Evolutionary conservation across 2,329 filamentous ascomycete genomes (phyloP), one percentile per base, ranked within the genome.

Genomic region (Pseudocercospora vitis): DNA sequence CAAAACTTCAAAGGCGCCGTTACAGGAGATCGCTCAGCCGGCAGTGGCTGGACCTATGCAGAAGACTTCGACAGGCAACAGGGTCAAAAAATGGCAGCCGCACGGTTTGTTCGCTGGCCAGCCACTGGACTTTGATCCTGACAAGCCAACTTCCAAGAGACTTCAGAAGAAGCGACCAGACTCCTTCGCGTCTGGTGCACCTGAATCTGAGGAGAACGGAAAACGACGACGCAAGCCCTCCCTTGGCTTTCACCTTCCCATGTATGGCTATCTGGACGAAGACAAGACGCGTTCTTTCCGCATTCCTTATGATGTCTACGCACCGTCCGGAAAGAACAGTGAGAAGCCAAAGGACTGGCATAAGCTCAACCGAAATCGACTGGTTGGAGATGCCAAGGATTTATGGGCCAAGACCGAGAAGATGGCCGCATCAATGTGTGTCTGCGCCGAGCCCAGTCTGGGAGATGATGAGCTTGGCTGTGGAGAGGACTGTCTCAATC

Each of bases 331-430:
- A 3, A 64, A 60, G 32, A 90, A 88, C 46, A 89, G 96, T 68
- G 89, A 91, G 19, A 96, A 95, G 72, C 91, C 92, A 0, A 86
- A 95, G 62, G 90, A 95, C 65, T 99, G 91, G 88, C 85, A 86
- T 62, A 92, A 92, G 70, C 86, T 94, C 63, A 91, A 90, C 59
- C 94, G 88, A 73, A 97, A 97, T 73, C 88, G 92, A 16, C 95
- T 97, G 64, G 86, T 72, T 4, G 70, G 68, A 39, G 70, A 70
- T 24, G 70, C 69, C 7, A 67, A 66, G 45, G 63, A 68, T 2
- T 54, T 70, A 8, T 72, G 70, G 70, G 61, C 65, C 37, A 65
- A 63, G 24, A 53, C 54, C 7, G 60, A 63, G 12, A 58, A 63
- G 32, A 56, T 69, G 2, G 63, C 61, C n/a, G 50, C 54, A n/a